phyloP scores from a whole-genome alignment of 352 stramenopile species.

The Phytopythium ostracodes region DNA sequence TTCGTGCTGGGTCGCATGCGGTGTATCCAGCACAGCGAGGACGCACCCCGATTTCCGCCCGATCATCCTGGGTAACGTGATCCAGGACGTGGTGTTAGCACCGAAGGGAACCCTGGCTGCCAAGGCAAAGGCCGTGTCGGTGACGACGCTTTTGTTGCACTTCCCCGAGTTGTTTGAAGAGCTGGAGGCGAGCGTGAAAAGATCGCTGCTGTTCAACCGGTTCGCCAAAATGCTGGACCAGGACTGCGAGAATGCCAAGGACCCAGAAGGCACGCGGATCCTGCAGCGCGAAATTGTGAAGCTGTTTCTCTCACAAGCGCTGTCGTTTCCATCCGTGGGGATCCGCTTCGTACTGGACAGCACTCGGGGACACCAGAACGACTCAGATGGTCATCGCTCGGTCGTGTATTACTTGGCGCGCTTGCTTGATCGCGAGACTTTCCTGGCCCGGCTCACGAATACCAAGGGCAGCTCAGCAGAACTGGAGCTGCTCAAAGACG shows the following conservation, averaged over 20 bases:
- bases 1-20: constrained; percentile 35
- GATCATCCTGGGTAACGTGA: constrained; percentile 40
- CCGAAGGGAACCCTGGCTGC: constrained; percentile 26
- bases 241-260: constrained; percentile 6
- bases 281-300: constrained; percentile 60
- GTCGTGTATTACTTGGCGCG: constrained; percentile 63
- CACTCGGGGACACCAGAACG: constrained; percentile 41
- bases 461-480: constrained; percentile 15
- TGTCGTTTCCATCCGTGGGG: constrained; percentile 52
- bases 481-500: constrained; percentile 20
- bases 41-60: constrained; percentile 36
- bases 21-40: constrained; percentile 12
- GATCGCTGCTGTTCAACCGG: constrained; percentile 66
- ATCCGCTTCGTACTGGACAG: constrained; percentile 69
- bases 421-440: constrained; percentile 59
- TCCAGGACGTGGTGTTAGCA: constrained; percentile 42
- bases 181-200: constrained; percentile 37
- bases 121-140: constrained; percentile 34
- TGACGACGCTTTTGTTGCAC: constrained; percentile 38
- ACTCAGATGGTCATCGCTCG: constrained; percentile 48
- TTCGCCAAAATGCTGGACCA: constrained; percentile 56
- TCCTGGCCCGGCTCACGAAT: constrained; percentile 35
- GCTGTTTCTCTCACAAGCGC: constrained; percentile 47
- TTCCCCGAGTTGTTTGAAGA: constrained; percentile 38
- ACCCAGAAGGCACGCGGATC: constrained; percentile 15